Evolutionary conservation across 2,329 filamentous ascomycete genomes (phyloP).

Genomic region (Coniochaeta sp.): DNA sequence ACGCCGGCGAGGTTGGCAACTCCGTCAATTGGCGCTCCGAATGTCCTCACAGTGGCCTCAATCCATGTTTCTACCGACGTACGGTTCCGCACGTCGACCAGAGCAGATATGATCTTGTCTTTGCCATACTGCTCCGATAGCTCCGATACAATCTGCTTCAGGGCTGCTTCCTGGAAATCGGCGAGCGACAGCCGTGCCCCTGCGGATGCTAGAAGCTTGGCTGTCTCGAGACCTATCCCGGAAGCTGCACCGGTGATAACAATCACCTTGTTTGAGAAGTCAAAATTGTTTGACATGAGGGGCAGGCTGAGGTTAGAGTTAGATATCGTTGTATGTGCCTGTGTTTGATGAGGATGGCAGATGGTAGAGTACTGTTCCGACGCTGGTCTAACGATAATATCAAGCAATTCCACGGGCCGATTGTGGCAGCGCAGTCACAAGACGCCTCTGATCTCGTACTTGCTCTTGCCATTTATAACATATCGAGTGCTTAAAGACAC

Average conservation of each 20-base stretch:
- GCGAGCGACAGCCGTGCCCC: constrained; percentile 39
- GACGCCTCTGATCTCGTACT: not conserved
- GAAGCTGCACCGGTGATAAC: constrained; percentile 39
- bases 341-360: not conserved
- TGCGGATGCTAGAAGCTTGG: constrained; percentile 30
- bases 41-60: constrained; percentile 18
- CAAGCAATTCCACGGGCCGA: not conserved
- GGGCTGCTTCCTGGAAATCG: constrained; percentile 31
- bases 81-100: not conserved
- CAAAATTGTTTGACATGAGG: not conserved
- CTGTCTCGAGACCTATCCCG: constrained; percentile 41
- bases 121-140: not conserved
- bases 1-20: constrained; percentile 31
- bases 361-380: not conserved
- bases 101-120: not conserved
- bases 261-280: constrained; percentile 28
- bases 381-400: not conserved
- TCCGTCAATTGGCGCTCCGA: constrained; percentile 23
- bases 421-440: not conserved
- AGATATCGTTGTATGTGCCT: no score
- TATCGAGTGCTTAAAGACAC: not conserved
- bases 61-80: constrained; percentile 27
- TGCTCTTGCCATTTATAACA: not conserved
- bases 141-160: constrained; percentile 17
- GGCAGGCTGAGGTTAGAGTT: not conserved